Base-by-base conservation (phyloP, 805 yeast species). In the Saccharomycopsis guyanensis region DNA sequence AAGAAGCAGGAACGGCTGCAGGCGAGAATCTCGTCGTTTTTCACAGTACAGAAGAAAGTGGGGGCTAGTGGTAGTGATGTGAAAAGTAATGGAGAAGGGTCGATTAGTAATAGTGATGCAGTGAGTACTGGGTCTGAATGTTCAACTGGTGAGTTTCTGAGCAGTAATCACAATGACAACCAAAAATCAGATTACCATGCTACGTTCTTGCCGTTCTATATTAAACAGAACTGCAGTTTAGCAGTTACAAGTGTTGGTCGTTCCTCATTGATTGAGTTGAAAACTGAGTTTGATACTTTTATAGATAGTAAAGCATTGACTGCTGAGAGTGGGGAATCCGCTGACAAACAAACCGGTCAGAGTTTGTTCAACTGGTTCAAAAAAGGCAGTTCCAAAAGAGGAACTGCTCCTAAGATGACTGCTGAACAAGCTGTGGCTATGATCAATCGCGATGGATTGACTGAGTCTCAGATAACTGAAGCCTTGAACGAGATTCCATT, bases 401-500 rank as follows among this genome's bases (percentile, higher is more conserved):
- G 46, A 13, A 27, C 20, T 20, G 33, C 25, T 23, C 35, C 40
- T 20, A 3, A 18, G 2, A 33, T 29, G 23, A 37, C 49, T 3
- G 53, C 53, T 15, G 44, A 47, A 31, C 20, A 38, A 15, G 31
- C 47, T 8, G 47, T 43, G 4, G 27, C 23, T 10, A 35, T 40
- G 31, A 50, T 50, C 41, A 46, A 46, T 20, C 15, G 25, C 15
- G 42, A 40, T 16, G 34, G 13, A 13, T 29, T 42, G 7, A 36
- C 39, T 18, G 47, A 47, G 39, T 18, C 23, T 19, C 43, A 46
- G 40, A 42, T 50, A n/a, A 23, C 40, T 48, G 55, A 34, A 29
- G 53, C 50, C 24, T 47, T 51, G 49, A 55, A 50, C 16, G 51
- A 38, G 42, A 52, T 65, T 15, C 69, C 70, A 4, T 59, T 62